Evolutionary conservation across 331 rosid genomes (phyloP).

Genomic region (Spiraea crenata): DNA sequence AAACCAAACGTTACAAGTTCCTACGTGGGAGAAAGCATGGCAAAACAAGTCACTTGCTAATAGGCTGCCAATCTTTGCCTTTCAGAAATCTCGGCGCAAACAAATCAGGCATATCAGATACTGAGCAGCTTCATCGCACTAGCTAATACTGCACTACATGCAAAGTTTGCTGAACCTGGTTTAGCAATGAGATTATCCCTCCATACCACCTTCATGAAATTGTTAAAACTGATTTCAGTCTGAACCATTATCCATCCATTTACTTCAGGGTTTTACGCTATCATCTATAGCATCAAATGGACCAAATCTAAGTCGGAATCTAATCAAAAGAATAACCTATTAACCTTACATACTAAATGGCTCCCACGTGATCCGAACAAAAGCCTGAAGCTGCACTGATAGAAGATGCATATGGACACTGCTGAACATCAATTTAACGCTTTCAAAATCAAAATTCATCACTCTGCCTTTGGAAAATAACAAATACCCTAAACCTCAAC

Average conservation of each 20-base stretch:
- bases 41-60: not conserved
- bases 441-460: not conserved
- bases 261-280: not conserved
- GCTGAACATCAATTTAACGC: not conserved
- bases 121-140: not conserved
- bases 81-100: not conserved
- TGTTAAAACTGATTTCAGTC: not conserved
- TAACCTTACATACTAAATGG: not conserved
- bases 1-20: conserved; percentile 8
- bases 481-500: not conserved
- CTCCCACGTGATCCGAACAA: not conserved
- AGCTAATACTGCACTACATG: not conserved
- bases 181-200: too few species aligned
- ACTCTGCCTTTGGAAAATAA: not conserved
- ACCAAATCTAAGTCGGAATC: not conserved
- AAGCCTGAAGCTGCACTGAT: not conserved
- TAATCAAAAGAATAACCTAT: not conserved
- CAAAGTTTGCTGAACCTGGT: not conserved
- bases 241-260: not conserved
- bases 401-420: not conserved
- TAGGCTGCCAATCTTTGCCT: conserved; percentile 1
- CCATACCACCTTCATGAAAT: not conserved
- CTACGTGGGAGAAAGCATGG: not conserved
- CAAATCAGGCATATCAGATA: not conserved
- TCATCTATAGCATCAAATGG: not conserved